Conservation (phyloP, 2,329 filamentous ascomycete species). For the Neopestalotiopsis rosae region DNA sequence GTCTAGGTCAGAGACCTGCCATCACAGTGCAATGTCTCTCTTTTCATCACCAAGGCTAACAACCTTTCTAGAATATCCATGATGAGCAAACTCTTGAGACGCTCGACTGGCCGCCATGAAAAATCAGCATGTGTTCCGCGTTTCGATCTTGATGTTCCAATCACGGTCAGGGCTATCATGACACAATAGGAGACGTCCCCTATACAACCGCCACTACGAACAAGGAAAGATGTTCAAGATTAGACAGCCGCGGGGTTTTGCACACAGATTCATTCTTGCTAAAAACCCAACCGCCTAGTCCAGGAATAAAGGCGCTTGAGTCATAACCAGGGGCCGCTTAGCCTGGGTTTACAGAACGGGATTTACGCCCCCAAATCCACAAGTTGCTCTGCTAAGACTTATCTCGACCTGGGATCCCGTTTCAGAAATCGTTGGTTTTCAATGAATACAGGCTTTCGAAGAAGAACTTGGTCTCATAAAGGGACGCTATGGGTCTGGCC, state of each 20-base stretch:
- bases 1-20: background rate
- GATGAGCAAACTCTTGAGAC: background rate
- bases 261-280: background rate
- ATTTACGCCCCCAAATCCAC: background rate
- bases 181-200: background rate
- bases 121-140: too few relatives aligned
- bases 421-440: background rate
- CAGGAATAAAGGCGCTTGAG: background rate
- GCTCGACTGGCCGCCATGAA: too few relatives aligned
- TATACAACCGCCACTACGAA: too few relatives aligned
- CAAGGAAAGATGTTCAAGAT: too few relatives aligned
- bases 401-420: background rate
- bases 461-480: background rate
- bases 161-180: background rate
- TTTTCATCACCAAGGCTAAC: background rate
- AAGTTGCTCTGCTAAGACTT: background rate
- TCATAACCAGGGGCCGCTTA: background rate
- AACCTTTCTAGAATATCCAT: background rate
- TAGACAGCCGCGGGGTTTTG: background rate
- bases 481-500: background rate
- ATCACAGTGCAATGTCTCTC: background rate
- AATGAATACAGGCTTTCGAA: background rate
- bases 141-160: too few relatives aligned
- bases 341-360: background rate
- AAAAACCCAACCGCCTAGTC: background rate